Conservation (phyloP, 768 basidiomycete genomes). For the Leccinum imitatum region DNA sequence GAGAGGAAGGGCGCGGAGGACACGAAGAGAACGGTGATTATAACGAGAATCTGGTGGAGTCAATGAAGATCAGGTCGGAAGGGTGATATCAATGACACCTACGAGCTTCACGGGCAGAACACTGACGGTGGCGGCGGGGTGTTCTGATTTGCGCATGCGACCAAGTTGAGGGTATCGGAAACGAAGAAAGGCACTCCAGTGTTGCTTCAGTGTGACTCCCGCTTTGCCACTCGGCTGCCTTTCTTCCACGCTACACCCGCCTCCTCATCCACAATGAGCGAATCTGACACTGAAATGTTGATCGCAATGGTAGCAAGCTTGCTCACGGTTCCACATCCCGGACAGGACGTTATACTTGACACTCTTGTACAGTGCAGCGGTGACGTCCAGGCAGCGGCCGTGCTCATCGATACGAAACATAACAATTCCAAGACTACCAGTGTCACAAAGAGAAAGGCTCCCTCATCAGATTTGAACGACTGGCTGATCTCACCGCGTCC, state of each 20-base stretch:
- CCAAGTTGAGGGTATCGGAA: neutral
- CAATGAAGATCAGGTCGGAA: conserved; percentile 1
- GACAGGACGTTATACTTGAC: conserved; percentile 51
- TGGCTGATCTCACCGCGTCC: conserved; percentile 47
- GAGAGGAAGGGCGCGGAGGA: conserved; percentile 6
- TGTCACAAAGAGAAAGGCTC: conserved; percentile 48
- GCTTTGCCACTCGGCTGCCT: neutral
- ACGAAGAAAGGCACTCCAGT: neutral
- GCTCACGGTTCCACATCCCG: conserved; percentile 35
- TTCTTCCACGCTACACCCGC: neutral
- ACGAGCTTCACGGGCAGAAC: conserved; percentile 13
- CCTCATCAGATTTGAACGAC: conserved; percentile 41
- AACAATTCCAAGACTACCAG: conserved; percentile 13
- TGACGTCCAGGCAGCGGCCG: conserved; percentile 52
- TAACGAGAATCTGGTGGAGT: conserved; percentile 12
- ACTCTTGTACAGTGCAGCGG: conserved; percentile 57
- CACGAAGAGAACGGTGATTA: conserved; percentile 5
- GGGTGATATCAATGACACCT: neutral
- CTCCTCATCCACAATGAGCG: conserved; percentile 21
- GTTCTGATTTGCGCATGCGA: conserved; percentile 13
- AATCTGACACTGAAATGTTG: conserved; percentile 62
- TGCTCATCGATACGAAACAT: conserved; percentile 33
- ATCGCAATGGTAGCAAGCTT: conserved; percentile 68
- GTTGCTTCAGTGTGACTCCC: too few species aligned
- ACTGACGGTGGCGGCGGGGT: neutral